These are phyloP conservation scores for Mycena polygramma DNA, from an alignment of 768 basidiomycete genomes.

Conservation along the genomic window DNA sequence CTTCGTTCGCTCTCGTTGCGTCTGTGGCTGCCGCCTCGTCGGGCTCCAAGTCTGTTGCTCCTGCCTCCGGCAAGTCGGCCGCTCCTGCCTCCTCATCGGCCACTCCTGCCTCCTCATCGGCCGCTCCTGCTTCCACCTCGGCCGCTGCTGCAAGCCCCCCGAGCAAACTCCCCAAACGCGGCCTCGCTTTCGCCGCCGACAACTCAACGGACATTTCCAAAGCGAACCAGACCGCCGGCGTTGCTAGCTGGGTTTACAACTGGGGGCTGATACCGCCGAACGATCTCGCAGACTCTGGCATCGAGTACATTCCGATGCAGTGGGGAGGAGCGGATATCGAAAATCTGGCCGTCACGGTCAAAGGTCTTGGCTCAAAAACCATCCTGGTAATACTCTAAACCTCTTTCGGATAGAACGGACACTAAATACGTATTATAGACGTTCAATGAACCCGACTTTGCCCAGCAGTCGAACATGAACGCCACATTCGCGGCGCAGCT, in stretches of 20 bases:
- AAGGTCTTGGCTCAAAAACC: conserved; percentile 60
- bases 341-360: conserved; percentile 53
- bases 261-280: conserved; percentile 63
- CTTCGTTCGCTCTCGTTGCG: conserved; percentile 34
- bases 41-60: conserved; percentile 30
- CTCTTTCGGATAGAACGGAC: conserved; percentile 28
- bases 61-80: background rate
- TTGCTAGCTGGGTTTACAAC: conserved; percentile 65
- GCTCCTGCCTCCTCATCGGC: conserved; percentile 39
- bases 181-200: conserved; percentile 57
- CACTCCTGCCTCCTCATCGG: conserved; percentile 51
- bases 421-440: conserved; percentile 53
- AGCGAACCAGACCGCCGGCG: conserved; percentile 59
- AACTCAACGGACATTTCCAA: conserved; percentile 56
- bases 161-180: conserved; percentile 61
- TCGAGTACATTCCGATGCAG: conserved; percentile 67
- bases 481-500: conserved; percentile 61
- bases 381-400: conserved; percentile 54
- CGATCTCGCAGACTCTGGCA: conserved; percentile 56
- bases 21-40: conserved; percentile 26
- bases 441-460: conserved; percentile 69
- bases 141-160: background rate
- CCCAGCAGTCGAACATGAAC: conserved; percentile 59
- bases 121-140: conserved; percentile 37
- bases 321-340: conserved; percentile 60